A percentile compares a stretch with the other conserved stretches of the same genome.
Conservation (phyloP, 2,329 filamentous ascomycete genomes). For the Fusarium protoensiforme region DNA sequence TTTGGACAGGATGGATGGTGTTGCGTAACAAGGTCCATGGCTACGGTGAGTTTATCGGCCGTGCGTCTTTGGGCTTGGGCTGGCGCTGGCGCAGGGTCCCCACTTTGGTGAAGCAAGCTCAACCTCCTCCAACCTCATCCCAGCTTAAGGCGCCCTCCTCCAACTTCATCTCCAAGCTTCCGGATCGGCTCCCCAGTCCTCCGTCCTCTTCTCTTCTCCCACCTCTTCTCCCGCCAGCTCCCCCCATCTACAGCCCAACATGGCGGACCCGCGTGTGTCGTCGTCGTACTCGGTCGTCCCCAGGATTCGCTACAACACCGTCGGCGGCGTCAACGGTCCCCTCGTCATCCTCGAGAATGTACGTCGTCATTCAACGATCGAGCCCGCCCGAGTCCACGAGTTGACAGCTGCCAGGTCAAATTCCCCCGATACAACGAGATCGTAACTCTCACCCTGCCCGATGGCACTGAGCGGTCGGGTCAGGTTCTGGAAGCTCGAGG, state of each 20-base stretch:
- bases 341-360: conserved; percentile 98
- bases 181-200: conserved; percentile 30
- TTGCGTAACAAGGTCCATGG: conserved; percentile 15
- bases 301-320: conserved; percentile 93
- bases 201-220: conserved; percentile 28
- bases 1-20: conserved; percentile 7
- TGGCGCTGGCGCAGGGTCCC: conserved; percentile 43
- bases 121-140: conserved; percentile 53
- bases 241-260: conserved; percentile 48
- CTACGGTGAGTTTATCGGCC: conserved; percentile 36
- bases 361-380: conserved; percentile 5
- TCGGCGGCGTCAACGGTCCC: conserved; percentile 97
- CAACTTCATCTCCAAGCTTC: conserved; percentile 40
- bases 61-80: conserved; percentile 38
- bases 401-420: conserved; percentile 78
- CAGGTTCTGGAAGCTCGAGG: conserved; percentile 98
- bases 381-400: conserved; percentile 16
- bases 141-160: conserved; percentile 41
- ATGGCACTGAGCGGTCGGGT: conserved; percentile 92
- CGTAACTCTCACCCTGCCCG: conserved; percentile 92
- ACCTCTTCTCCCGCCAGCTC: conserved; percentile 24
- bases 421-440: conserved; percentile 98
- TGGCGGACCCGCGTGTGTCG: conserved; percentile 68
- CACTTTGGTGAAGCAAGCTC: conserved; percentile 53
- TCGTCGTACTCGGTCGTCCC: conserved; percentile 70